Evolutionary conservation across 202 grass and related monocot species (phyloP).

Genomic region (Saccharum hybrid): DNA sequence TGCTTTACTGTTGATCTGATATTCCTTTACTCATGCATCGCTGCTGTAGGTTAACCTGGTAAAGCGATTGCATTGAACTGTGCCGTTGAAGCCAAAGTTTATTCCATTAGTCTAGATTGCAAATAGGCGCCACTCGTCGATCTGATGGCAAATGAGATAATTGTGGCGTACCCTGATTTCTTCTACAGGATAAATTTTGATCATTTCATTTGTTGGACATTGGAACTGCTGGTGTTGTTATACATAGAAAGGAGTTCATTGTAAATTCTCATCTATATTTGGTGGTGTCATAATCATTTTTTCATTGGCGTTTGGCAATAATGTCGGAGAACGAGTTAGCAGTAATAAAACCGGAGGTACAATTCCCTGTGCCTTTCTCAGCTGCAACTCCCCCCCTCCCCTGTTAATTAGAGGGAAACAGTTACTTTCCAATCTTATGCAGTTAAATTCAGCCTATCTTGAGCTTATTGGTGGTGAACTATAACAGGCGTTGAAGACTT

Average conservation of each 20-base stretch:
- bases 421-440: conserved; percentile 8
- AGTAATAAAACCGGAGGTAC: conserved; percentile 96
- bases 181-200: conserved; percentile 39
- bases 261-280: conserved; percentile 38
- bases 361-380: not conserved
- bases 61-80: not conserved
- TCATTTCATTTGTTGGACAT: conserved; percentile 3
- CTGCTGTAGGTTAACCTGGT: not conserved
- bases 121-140: not conserved
- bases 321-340: conserved; percentile 87
- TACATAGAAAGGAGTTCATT: conserved; percentile 43
- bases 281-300: conserved; percentile 16
- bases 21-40: not conserved
- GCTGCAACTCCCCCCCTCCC: not conserved
- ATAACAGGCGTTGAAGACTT: conserved; percentile 86
- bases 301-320: conserved; percentile 49
- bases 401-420: not conserved
- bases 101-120: not conserved
- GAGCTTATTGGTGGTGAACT: conserved; percentile 14
- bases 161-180: conserved; percentile 13
- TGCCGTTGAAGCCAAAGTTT: conserved; percentile 10
- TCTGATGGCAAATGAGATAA: conserved; percentile 25
- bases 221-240: conserved; percentile 3
- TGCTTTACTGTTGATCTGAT: not conserved
- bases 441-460: not conserved